Percentiles rank a stretch among this genome's conserved stretches.
Evolutionary conservation across 2,329 filamentous ascomycete genomes (phyloP).

Genomic region (Colletotrichum plurivorum): DNA sequence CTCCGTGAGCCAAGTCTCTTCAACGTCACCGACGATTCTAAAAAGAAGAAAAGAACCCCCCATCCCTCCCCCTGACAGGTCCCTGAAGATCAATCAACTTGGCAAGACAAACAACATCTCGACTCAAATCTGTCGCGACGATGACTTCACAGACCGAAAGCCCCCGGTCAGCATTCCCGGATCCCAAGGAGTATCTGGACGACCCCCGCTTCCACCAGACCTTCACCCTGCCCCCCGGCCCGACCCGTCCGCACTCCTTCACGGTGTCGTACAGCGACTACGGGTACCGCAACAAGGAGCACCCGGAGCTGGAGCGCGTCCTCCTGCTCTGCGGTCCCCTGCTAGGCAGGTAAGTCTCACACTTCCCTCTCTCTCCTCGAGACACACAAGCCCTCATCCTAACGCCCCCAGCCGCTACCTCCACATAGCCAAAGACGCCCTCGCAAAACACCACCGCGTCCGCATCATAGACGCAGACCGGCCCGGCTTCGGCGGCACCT

Average conservation of each 20-base stretch:
- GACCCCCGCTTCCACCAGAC: slow-evolving; percentile 45
- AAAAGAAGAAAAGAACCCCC: neutral
- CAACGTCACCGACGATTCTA: neutral
- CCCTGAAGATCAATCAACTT: neutral
- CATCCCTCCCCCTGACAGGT: neutral
- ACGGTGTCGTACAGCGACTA: slow-evolving; percentile 49
- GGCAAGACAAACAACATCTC: neutral
- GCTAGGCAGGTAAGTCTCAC: slow-evolving; percentile 40
- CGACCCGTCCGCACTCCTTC: slow-evolving; percentile 36
- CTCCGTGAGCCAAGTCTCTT: neutral
- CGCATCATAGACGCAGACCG: slow-evolving; percentile 52
- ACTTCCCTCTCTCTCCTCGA: too few species aligned
- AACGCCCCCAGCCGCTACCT: slow-evolving; percentile 28
- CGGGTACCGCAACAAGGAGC: slow-evolving; percentile 47
- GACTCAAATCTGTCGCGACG: neutral
- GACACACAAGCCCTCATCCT: neutral
- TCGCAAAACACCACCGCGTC: slow-evolving; percentile 49
- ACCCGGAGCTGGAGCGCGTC: slow-evolving; percentile 46
- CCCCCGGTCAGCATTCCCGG: neutral
- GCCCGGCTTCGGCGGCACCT: slow-evolving; percentile 54
- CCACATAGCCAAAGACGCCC: slow-evolving; percentile 50
- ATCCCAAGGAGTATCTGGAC: slow-evolving; percentile 40
- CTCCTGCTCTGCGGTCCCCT: slow-evolving; percentile 49
- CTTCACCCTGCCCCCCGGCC: slow-evolving; percentile 45
- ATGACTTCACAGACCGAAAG: neutral